A percentile compares a stretch with the other conserved stretches of the same genome.
phyloP scores from a whole-genome alignment of 1,284 basidiomycete species.

The Malassezia brasiliensis region DNA sequence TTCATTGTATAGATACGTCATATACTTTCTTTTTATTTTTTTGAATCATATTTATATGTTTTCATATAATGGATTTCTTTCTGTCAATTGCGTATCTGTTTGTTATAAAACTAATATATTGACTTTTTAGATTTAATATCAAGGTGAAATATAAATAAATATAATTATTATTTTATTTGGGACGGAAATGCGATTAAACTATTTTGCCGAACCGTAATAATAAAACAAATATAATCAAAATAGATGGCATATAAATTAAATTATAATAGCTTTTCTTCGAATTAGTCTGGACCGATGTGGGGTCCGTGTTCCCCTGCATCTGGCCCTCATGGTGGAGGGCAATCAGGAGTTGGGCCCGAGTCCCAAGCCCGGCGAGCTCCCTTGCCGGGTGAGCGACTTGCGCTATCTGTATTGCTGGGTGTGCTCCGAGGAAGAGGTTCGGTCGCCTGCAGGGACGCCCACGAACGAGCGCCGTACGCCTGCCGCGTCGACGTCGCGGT shows the following conservation, averaged over 20 bases:
- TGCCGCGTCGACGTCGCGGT: constrained; percentile 1
- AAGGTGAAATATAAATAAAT: too few relatives aligned
- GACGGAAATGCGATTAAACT: too few relatives aligned
- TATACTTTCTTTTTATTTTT: too few relatives aligned
- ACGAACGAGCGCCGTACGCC: not conserved
- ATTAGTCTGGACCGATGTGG: not conserved
- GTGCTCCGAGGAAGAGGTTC: constrained; percentile 11
- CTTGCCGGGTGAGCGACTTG: not conserved
- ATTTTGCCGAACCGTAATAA: too few relatives aligned
- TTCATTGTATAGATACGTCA: too few relatives aligned
- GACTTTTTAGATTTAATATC: too few relatives aligned
- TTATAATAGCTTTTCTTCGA: too few relatives aligned
- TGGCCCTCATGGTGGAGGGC: not conserved
- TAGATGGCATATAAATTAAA: too few relatives aligned
- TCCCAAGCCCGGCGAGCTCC: not conserved
- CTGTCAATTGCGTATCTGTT: not conserved
- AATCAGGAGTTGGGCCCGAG: not conserved
- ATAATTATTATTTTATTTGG: not conserved
- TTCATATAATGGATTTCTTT: too few relatives aligned
- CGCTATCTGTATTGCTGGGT: constrained; percentile 14
- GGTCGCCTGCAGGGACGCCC: not conserved
- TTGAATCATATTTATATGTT: too few relatives aligned
- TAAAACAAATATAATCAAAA: not conserved
- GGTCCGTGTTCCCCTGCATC: not conserved
- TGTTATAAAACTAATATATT: too few relatives aligned